phyloP scores from a whole-genome alignment of 73 alveolate species.

The Tetrahymena elliotti region DNA sequence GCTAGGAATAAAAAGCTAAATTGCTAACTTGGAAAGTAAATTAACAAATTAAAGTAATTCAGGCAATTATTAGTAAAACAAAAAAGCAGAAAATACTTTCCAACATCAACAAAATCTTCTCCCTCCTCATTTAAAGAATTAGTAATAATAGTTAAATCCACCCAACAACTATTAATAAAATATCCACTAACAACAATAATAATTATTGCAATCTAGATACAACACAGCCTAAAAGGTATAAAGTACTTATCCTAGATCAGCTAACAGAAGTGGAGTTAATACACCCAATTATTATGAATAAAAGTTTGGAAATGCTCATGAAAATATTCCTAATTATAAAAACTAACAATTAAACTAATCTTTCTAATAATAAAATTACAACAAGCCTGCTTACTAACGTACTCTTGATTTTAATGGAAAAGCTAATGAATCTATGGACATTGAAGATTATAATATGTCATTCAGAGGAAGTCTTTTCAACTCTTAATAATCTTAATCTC shows the following conservation, averaged over 20 bases:
- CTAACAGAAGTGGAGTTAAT: not conserved
- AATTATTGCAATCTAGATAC: not conserved
- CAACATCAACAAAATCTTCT: not conserved
- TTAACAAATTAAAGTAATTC: not conserved
- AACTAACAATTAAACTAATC: not conserved
- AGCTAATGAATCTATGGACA: not conserved
- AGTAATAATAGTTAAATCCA: not conserved
- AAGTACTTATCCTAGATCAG: not conserved
- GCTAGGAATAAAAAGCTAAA: not conserved
- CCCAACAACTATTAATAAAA: not conserved
- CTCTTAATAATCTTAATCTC: not conserved
- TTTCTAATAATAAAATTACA: not conserved
- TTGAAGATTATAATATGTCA: not conserved
- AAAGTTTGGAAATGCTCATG: not conserved
- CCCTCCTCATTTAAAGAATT: not conserved
- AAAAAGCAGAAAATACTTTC: not conserved
- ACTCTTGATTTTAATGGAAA: not conserved
- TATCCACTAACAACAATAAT: not conserved
- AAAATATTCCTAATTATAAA: not conserved
- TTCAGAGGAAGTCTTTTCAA: not conserved
- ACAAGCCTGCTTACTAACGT: not conserved
- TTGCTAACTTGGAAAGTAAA: not conserved
- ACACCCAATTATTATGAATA: not conserved
- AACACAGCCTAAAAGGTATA: not conserved
- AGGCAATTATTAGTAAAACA: too few relatives aligned